Evolutionary conservation across 495 filamentous ascomycete species (phyloP), one percentile per base, ranked within the genome.

Genomic region (Penicillium ochrochloron): DNA sequence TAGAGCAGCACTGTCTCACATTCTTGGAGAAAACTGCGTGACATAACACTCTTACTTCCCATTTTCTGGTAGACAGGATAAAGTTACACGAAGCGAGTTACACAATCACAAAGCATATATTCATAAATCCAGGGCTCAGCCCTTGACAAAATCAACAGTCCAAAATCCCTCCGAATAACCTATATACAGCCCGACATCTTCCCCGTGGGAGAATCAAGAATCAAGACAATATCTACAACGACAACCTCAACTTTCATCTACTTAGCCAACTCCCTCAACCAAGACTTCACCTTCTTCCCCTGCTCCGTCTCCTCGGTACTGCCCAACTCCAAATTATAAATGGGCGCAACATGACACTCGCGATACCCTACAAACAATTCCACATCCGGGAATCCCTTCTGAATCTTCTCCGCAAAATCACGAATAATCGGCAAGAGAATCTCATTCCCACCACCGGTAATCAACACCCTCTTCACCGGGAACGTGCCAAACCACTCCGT

Each of bases 391-490:
- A 79, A 76, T 3, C 75, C 75, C 5, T 57, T 64, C 58, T 73
- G 71, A 14, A 80, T 60, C 72, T 76, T 82, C 58, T 69, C 71
- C 34, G 72, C 78, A 64, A 89, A 80, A 29, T 80, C 79, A 64
- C 75, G 63, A 56, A 90, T 89, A 48, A 82, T 72, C 66, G 88
- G 87, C 33, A 87, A 65, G 35, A 91, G 55, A 17, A 89, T 78
- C 76, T 91, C 89, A 61, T 82, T 80, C 1, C 74, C 82, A 0
- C 88, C 89, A 8, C 75, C 86, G 29, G 78, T 82, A 21, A 90
- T 75, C 57, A 88, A 62, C 0, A 88, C 72, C 46, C 79, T 73
- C 5, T 78, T 66, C n/a, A 86, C 82, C 0, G 79, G 75, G 57
- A 78, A 76, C 8, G 29, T 60, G 4, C 76, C 48, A 75, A 82